Base-by-base conservation (phyloP, 2,329 filamentous ascomycete genomes). In the Cladosporium oxysporum region DNA sequence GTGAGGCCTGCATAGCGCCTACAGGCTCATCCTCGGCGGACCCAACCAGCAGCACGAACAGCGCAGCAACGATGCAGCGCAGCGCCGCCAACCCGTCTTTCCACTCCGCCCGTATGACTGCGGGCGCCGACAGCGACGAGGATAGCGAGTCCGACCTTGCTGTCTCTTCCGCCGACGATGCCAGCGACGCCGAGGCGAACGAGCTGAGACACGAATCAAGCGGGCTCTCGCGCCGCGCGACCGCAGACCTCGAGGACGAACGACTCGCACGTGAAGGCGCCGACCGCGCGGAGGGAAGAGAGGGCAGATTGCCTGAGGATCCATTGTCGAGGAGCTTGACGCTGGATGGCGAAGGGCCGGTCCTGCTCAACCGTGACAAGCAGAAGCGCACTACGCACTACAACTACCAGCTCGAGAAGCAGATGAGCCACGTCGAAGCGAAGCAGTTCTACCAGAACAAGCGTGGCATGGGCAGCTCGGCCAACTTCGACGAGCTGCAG, bases 381-480 rank as follows among this genome's bases (percentile, higher is more conserved):
- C 84, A 87, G 75, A 80, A 83, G 66, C 90, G 89, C 76, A 97
- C 93, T 10, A 91, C 93, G 23, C 96, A 93, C 76, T 97, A 96
- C 80, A 93, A 97, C 78, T 92, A 94, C 74, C 90, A 94, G 62
- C 91, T 92, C 62, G 95, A 99, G 79, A 96, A 95, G 74, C 91
- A 94, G 75, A 91, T 97, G 88, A 96, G 90, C 74, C 93, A 97
- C 78, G 90, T 91, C 29, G 95, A 99, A 77, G 92, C 94, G 67
- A 98, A 97, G 79, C 85, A 97, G 69, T 96, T 98, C 81, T 99
- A 97, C 78, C 94, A 97, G 80, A 65, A 65, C 41, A 58, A 55
- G 31, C 49, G 55, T 23, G 55, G 63, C 21, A 35, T 57, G 21
- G 52, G 50, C 33, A 64, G 62, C 58, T 33, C 58, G 28, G 60